These are phyloP conservation scores for Scutellaria barbata DNA, from an alignment of 257 asterid genomes.

Conservation along the genomic window DNA sequence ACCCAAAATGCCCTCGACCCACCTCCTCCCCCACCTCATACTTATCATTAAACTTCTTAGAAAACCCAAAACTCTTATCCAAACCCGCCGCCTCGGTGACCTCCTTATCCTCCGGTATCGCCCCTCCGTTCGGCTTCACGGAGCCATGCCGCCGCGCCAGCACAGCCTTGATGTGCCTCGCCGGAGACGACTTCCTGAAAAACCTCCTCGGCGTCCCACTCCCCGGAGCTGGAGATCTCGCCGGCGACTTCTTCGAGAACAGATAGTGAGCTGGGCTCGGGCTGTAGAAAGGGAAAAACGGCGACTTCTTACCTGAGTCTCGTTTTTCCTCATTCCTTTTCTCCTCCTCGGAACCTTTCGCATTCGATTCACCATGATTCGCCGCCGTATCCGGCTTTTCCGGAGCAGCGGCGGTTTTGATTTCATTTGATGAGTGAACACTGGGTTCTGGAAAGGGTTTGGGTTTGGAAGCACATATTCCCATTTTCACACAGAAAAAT, in stretches of 20 bases:
- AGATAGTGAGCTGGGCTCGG: slow-evolving; percentile 86
- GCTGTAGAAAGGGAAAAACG: slow-evolving; percentile 80
- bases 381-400: slow-evolving; percentile 9
- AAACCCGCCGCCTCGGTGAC: slow-evolving; percentile 52
- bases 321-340: slow-evolving; percentile 41
- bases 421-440: slow-evolving; percentile 30
- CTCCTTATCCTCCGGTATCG: slow-evolving; percentile 73
- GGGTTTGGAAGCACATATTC: slow-evolving; percentile 73
- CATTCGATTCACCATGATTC: background rate
- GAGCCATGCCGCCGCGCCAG: slow-evolving; percentile 80
- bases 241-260: slow-evolving; percentile 80
- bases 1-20: slow-evolving; percentile 94
- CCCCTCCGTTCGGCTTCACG: slow-evolving; percentile 74
- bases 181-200: slow-evolving; percentile 82
- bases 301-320: slow-evolving; percentile 65
- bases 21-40: slow-evolving; percentile 91
- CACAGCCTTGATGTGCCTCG: slow-evolving; percentile 83
- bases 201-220: slow-evolving; percentile 70
- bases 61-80: slow-evolving; percentile 79
- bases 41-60: slow-evolving; percentile 72
- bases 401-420: slow-evolving; percentile 1
- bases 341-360: slow-evolving; percentile 33
- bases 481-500: slow-evolving; percentile 48
- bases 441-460: slow-evolving; percentile 53
- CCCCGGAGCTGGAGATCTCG: slow-evolving; percentile 62